phyloP scores from a whole-genome alignment of 805 yeast species.

The Wickerhamomyces bovis region DNA sequence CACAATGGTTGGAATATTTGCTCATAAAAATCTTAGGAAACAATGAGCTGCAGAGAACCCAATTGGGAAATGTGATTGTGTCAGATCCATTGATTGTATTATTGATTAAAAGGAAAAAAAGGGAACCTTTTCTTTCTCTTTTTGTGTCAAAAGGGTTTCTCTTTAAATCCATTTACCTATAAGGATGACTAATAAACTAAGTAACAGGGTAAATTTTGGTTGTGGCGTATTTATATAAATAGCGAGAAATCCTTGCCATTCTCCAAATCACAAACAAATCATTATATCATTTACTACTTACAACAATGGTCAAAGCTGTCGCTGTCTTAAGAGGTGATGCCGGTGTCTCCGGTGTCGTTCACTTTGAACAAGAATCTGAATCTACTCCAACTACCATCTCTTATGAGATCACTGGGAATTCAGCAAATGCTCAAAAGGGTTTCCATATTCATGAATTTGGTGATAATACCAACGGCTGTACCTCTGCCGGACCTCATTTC shows the following conservation, averaged over 20 bases:
- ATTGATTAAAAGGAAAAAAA: too few species aligned
- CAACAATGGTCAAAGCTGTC: slow-evolving; percentile 37
- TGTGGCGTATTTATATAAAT: not conserved
- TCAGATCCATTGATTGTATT: too few species aligned
- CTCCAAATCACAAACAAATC: not conserved
- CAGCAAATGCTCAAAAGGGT: slow-evolving; percentile 84
- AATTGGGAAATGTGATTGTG: not conserved
- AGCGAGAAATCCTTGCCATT: not conserved
- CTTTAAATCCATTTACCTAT: not conserved
- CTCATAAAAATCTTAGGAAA: not conserved
- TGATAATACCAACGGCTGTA: slow-evolving; percentile 98
- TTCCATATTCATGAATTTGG: slow-evolving; percentile 98
- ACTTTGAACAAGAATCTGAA: slow-evolving; percentile 80
- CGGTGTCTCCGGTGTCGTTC: slow-evolving; percentile 79
- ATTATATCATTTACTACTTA: too few species aligned
- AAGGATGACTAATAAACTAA: not conserved
- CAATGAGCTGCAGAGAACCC: not conserved
- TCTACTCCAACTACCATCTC: slow-evolving; percentile 76
- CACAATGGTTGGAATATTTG: not conserved
- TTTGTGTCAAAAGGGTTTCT: not conserved
- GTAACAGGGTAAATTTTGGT: not conserved
- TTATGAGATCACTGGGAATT: slow-evolving; percentile 88
- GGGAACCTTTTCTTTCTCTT: too few species aligned
- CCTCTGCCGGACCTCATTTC: slow-evolving; percentile 97
- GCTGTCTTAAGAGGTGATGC: slow-evolving; percentile 97